Evolutionary conservation across 768 basidiomycete genomes (phyloP).

Genomic region (Tylopilus vinaceipallidus): DNA sequence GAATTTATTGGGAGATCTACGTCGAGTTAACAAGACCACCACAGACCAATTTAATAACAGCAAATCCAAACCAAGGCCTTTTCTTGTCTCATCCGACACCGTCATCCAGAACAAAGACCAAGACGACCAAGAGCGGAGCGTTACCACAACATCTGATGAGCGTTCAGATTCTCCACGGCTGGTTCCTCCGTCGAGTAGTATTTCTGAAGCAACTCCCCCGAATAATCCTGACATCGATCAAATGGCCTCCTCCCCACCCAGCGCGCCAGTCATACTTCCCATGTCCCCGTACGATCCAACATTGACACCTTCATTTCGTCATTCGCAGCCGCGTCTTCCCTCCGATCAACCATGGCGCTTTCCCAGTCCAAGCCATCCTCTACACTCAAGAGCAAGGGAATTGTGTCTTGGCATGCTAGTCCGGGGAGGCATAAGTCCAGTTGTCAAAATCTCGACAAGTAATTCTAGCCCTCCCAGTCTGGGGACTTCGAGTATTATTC

Average conservation of each 20-base stretch:
- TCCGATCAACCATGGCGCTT: slow-evolving; percentile 83
- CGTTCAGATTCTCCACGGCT: slow-evolving; percentile 25
- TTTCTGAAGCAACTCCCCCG: slow-evolving; percentile 1
- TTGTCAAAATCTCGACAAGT: slow-evolving; percentile 33
- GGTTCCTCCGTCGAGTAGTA: slow-evolving; percentile 14
- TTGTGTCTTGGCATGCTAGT: slow-evolving; percentile 65
- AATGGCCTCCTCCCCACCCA: slow-evolving; percentile 23
- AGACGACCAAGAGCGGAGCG: slow-evolving; percentile 12
- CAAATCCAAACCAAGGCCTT: slow-evolving; percentile 21
- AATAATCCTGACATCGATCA: slow-evolving; percentile 3
- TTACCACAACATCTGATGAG: slow-evolving; percentile 17
- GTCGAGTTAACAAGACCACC: slow-evolving; percentile 26
- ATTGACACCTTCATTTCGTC: slow-evolving; percentile 72
- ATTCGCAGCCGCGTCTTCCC: slow-evolving; percentile 71
- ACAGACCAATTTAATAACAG: slow-evolving; percentile 15
- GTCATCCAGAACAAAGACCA: slow-evolving; percentile 11
- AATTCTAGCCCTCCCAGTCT: slow-evolving; percentile 32
- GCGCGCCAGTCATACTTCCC: slow-evolving; percentile 39
- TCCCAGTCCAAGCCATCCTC: slow-evolving; percentile 74
- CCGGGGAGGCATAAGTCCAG: slow-evolving; percentile 49
- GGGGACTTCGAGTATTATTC: slow-evolving; percentile 30
- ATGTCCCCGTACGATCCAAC: slow-evolving; percentile 77
- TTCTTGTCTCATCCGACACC: slow-evolving; percentile 19
- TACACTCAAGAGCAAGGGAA: slow-evolving; percentile 64
- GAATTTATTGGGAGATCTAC: slow-evolving; percentile 32